Conservation (phyloP, 257 asterid genomes). For the Ophiorrhiza pumila region DNA sequence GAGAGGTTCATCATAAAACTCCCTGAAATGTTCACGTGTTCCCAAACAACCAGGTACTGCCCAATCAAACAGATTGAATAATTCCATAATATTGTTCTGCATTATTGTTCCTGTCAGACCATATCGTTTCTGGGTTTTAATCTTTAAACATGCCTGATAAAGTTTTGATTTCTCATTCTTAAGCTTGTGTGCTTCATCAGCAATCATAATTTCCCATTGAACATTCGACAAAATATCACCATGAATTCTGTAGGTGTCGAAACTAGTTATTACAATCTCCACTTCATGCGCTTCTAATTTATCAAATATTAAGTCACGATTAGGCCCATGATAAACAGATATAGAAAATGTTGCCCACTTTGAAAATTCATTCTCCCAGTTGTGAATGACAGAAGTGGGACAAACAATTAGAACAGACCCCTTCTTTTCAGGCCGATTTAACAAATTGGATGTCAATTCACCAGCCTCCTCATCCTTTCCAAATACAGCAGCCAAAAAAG, state of each 20-base stretch:
- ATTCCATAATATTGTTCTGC: slow-evolving; percentile 93
- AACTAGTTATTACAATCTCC: slow-evolving; percentile 84
- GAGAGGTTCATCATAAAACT: slow-evolving; percentile 91
- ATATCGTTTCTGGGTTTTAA: slow-evolving; percentile 72
- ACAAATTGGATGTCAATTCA: slow-evolving; percentile 28
- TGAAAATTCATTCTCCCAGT: slow-evolving; percentile 91
- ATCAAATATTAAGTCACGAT: slow-evolving; percentile 70
- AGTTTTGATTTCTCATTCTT: slow-evolving; percentile 94
- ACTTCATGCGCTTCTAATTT: slow-evolving; percentile 55
- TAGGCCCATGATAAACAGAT: slow-evolving; percentile 81
- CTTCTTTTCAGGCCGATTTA: slow-evolving; percentile 30
- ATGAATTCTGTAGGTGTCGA: slow-evolving; percentile 86
- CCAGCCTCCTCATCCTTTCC: slow-evolving; percentile 52
- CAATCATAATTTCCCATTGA: slow-evolving; percentile 74
- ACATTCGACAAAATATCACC: slow-evolving; percentile 58
- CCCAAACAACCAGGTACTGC: slow-evolving; percentile 85
- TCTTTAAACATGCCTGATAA: slow-evolving; percentile 57
- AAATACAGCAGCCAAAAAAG: slow-evolving; percentile 84
- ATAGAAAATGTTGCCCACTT: slow-evolving; percentile 81
- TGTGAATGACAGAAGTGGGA: slow-evolving; percentile 89
- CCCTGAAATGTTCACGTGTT: slow-evolving; percentile 86
- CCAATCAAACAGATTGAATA: slow-evolving; percentile 85
- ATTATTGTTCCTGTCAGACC: slow-evolving; percentile 95
- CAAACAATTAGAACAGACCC: slow-evolving; percentile 75
- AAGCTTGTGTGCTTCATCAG: slow-evolving; percentile 91